phyloP scores from a whole-genome alignment of 306 rosid species.

The Morella rubra region DNA sequence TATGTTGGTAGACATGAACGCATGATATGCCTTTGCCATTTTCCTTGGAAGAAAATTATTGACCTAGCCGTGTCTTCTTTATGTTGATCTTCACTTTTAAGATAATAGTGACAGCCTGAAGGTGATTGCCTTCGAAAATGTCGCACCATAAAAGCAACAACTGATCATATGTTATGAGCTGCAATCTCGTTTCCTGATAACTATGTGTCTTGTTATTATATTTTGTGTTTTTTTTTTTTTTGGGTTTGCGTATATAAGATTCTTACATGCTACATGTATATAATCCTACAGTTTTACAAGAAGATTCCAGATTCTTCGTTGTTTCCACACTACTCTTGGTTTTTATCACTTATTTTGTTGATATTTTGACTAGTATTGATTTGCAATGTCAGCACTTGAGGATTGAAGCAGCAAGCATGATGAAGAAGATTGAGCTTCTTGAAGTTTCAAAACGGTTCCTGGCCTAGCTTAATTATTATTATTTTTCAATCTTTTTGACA shows the following conservation, averaged over 20 bases:
- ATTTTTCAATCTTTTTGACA: neutral
- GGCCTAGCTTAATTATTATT: neutral
- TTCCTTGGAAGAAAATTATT: neutral
- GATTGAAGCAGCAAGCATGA: conserved; percentile 60
- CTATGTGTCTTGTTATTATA: too few relatives aligned
- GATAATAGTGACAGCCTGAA: neutral
- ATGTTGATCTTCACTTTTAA: neutral
- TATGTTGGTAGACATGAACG: too few relatives aligned
- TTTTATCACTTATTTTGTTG: neutral
- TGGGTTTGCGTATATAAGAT: too few relatives aligned
- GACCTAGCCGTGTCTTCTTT: neutral
- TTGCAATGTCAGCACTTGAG: conserved; percentile 56
- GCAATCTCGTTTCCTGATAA: neutral
- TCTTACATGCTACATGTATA: too few relatives aligned
- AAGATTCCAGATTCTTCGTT: neutral
- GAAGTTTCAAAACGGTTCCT: conserved; percentile 72
- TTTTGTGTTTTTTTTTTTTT: too few relatives aligned
- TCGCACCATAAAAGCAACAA: neutral
- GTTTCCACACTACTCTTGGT: too few relatives aligned
- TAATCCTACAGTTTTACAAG: neutral
- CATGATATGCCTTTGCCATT: too few relatives aligned
- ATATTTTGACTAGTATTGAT: conserved; percentile 15
- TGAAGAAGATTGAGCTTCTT: conserved; percentile 66
- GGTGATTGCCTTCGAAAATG: neutral
- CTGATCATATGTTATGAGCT: neutral